These are phyloP conservation scores for Iodosphaeria phyllophila DNA, from an alignment of 2,329 filamentous ascomycete genomes.

Conservation along the genomic window DNA sequence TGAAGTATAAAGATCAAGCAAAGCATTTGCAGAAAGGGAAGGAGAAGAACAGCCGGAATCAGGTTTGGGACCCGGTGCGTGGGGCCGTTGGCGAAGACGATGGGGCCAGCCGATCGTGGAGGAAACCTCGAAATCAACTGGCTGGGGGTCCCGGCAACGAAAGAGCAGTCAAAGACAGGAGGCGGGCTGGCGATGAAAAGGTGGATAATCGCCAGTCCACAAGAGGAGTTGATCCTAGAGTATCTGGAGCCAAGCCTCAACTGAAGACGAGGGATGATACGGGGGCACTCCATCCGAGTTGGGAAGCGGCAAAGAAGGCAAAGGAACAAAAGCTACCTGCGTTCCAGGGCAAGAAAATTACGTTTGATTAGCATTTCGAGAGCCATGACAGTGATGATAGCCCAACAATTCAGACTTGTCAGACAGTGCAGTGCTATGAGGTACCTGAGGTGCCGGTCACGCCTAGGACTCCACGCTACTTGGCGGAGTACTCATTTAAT, in stretches of 20 bases:
- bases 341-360: slow-evolving; percentile 39
- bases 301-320: slow-evolving; percentile 43
- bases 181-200: no score
- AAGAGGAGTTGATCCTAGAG: no score
- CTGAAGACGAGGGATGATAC: slow-evolving; percentile 21
- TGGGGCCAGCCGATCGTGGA: slow-evolving; percentile 6
- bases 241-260: neutral
- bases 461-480: no score
- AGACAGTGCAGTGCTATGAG: neutral
- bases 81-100: slow-evolving; percentile 30
- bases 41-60: slow-evolving; percentile 20
- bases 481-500: no score
- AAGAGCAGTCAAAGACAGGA: slow-evolving; percentile 1
- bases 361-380: slow-evolving; percentile 26
- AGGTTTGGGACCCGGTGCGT: slow-evolving; percentile 38
- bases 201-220: no score
- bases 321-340: slow-evolving; percentile 36
- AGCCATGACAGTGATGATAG: neutral
- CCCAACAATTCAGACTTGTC: neutral
- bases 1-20: slow-evolving; percentile 56
- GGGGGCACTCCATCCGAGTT: slow-evolving; percentile 41
- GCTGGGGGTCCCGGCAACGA: no score
- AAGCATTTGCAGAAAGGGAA: slow-evolving; percentile 37
- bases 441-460: slow-evolving; percentile 9
- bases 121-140: neutral